Base-by-base conservation (phyloP, 768 basidiomycete species). In the Tricholoma flavovirens region DNA sequence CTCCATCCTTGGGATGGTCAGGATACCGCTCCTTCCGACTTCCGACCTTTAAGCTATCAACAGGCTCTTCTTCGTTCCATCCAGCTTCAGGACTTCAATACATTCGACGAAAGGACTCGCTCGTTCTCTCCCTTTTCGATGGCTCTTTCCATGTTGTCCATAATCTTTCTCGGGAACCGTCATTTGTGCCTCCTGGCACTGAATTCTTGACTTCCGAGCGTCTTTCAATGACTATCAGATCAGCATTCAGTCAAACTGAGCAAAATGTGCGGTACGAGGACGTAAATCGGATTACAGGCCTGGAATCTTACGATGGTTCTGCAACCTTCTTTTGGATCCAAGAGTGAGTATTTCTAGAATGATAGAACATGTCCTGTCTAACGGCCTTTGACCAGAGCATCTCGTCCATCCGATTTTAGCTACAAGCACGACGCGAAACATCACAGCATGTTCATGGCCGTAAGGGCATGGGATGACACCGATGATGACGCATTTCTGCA, bases 401-500 rank as follows among this genome's bases (percentile, higher is more conserved):
- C 75, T 36, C 77, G 81, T 46, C 87, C 87, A 0, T 78, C 81
- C 0, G 88, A 91, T 68, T 89, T 90, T 64, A 88, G 84, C 68
- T 91, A 91, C 73, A 89, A 87, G 59, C 84, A 88, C 61, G 87
- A 90, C 65, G 85, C 89, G 5, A 80, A 81, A 65, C 83, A 82
- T 48, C 76, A 68, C 50, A 78, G 73, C 53, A 75, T 72, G 40
- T 71, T 90, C 19, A 69, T 88, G 24, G 76, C 83, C n/a, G 77
- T 85, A 8, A 74, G 75, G 49, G 62, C 88, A 53, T 83, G 82
- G 81, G 63, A 76, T 24, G 76, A 78, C 22, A 60, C 57, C 48
- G 64, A 71, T 59, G 70, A 71, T 61, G 58, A 72, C 56, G 56
- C 71, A 53, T 49, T 71, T 59, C 30, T 82, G 35, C 57, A 66